A percentile compares a stretch with the other conserved stretches of the same genome.
These are phyloP conservation scores for Rhodotorula kratochvilovae DNA, from an alignment of 768 basidiomycete species.

Conservation along the genomic window DNA sequence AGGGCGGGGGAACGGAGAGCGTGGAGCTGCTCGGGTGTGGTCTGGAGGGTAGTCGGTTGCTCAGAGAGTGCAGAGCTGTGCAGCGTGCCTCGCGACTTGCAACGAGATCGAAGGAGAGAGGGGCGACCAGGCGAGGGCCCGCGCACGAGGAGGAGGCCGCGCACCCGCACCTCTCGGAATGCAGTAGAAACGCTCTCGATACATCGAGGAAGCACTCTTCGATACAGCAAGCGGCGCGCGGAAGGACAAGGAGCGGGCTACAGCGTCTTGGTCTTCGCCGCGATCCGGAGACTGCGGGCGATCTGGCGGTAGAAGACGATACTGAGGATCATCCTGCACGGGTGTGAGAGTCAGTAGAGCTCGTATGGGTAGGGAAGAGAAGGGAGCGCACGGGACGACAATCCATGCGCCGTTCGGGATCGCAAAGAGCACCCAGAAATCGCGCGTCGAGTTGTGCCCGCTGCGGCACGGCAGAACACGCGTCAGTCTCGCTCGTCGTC, in stretches of 20 bases:
- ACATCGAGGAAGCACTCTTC: background rate
- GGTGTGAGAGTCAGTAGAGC: background rate
- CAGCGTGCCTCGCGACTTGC: too few relatives aligned
- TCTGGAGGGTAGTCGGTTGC: too few relatives aligned
- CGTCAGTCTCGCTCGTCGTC: background rate
- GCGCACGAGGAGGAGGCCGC: too few relatives aligned
- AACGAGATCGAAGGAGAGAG: too few relatives aligned
- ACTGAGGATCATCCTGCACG: constrained; percentile 41
- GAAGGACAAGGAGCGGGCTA: background rate
- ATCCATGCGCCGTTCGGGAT: constrained; percentile 43
- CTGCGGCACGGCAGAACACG: constrained; percentile 1
- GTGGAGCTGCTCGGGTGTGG: too few relatives aligned
- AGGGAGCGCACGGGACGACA: constrained; percentile 43
- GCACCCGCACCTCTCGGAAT: too few relatives aligned
- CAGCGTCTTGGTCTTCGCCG: constrained; percentile 21
- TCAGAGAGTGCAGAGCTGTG: too few relatives aligned
- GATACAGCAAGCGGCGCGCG: background rate
- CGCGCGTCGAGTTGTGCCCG: constrained; percentile 19
- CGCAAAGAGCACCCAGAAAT: constrained; percentile 25
- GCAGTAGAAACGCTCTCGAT: too few relatives aligned
- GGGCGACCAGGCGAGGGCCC: too few relatives aligned
- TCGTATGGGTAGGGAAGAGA: background rate
- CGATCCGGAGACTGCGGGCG: constrained; percentile 24
- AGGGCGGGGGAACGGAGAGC: background rate
- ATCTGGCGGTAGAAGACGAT: constrained; percentile 50